Evolutionary conservation across 2,329 filamentous ascomycete species (phyloP).

Genomic region (Colletotrichum musae): DNA sequence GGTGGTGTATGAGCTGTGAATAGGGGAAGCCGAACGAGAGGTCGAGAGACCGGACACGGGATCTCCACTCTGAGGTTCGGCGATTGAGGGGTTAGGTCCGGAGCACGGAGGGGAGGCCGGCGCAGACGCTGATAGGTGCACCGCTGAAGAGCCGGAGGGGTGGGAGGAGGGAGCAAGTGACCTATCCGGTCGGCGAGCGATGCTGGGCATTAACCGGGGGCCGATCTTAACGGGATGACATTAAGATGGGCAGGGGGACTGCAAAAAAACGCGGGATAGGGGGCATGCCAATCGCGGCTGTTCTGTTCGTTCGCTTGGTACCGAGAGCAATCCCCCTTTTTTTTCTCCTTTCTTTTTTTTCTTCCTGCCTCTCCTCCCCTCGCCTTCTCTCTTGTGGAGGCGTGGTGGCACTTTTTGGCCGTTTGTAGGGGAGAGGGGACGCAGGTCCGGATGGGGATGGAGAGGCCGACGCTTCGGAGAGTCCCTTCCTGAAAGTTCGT

Average conservation of each 20-base stretch:
- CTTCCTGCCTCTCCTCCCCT: background rate
- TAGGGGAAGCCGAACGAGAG: conserved; percentile 29
- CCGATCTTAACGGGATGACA: conserved; percentile 29
- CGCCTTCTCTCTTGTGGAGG: conserved; percentile 16
- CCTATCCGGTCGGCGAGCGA: conserved; percentile 23
- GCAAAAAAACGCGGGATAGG: conserved; percentile 1
- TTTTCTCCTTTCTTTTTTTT: conserved; percentile 3
- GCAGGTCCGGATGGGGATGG: conserved; percentile 32
- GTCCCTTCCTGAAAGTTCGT: conserved; percentile 6
- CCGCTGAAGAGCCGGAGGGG: conserved; percentile 22
- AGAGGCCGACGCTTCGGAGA: conserved; percentile 22
- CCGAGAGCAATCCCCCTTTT: conserved; percentile 31
- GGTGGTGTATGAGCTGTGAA: conserved; percentile 22
- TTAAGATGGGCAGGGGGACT: conserved; percentile 30
- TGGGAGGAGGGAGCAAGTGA: conserved; percentile 6
- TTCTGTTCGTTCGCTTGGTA: conserved; percentile 18
- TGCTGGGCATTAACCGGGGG: background rate
- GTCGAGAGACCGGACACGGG: conserved; percentile 29
- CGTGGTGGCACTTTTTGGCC: conserved; percentile 11
- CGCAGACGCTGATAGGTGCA: conserved; percentile 33
- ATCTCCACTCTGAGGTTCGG: conserved; percentile 18
- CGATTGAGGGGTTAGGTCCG: conserved; percentile 22
- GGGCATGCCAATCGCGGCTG: conserved; percentile 12
- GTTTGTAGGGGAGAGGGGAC: conserved; percentile 31
- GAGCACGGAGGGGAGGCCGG: conserved; percentile 21